Conservation (phyloP, 192 early-diverging fungal genomes). For the Coemansia sp. region DNA sequence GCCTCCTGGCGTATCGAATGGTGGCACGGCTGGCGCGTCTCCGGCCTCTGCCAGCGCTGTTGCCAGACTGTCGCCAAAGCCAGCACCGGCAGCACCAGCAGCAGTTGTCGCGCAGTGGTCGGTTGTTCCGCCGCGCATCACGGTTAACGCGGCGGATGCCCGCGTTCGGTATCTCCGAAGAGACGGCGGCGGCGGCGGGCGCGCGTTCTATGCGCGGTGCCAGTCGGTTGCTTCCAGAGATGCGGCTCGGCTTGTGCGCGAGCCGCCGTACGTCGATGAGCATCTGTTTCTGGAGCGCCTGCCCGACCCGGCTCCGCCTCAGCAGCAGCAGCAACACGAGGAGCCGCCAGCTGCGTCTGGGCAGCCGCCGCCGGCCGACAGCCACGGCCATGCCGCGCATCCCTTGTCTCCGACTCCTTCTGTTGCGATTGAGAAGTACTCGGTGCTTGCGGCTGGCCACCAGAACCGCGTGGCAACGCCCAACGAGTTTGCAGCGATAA, state of each 20-base stretch:
- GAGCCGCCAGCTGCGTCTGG: neutral
- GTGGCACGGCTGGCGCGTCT: neutral
- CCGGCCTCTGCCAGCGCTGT: neutral
- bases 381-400: neutral
- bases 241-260: constrained; percentile 10
- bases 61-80: neutral
- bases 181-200: constrained; percentile 19
- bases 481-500: constrained; percentile 19
- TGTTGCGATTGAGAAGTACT: constrained; percentile 33
- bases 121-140: constrained; percentile 38
- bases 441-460: constrained; percentile 15
- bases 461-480: constrained; percentile 21
- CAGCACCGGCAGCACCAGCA: neutral
- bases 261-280: constrained; percentile 2
- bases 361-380: neutral
- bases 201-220: constrained; percentile 42
- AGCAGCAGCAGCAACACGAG: neutral
- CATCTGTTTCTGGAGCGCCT: constrained; percentile 22
- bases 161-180: constrained; percentile 40
- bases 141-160: constrained; percentile 26
- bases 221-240: constrained; percentile 28
- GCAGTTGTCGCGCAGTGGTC: constrained; percentile 27
- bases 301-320: constrained; percentile 4
- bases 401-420: too few species aligned
- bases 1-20: neutral